phyloP scores from a whole-genome alignment of 148 eudicot species.

The Arctostaphylos glauca region DNA sequence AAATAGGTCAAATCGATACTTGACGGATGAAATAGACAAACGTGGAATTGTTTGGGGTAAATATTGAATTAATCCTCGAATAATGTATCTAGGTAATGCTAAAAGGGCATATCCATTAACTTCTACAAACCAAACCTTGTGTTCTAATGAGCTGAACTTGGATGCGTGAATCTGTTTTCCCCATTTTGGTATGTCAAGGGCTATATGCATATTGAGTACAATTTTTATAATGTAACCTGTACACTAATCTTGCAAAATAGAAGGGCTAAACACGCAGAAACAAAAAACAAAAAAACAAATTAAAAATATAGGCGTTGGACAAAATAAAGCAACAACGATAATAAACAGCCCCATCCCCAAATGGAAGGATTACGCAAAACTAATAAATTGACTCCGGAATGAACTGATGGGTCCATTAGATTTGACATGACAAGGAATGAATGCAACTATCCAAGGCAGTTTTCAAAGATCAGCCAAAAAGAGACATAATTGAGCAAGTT shows the following conservation, averaged over 20 bases:
- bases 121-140: too few relatives aligned
- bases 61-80: too few relatives aligned
- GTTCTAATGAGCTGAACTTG: too few relatives aligned
- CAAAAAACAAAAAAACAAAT: neutral
- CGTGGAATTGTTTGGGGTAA: too few relatives aligned
- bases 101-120: too few relatives aligned
- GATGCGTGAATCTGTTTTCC: too few relatives aligned
- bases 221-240: neutral
- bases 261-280: neutral
- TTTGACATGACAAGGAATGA: neutral
- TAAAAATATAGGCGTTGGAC: neutral
- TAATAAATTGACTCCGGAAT: neutral
- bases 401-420: neutral
- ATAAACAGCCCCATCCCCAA: neutral
- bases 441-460: neutral
- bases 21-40: too few relatives aligned
- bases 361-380: neutral
- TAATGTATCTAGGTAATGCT: too few relatives aligned
- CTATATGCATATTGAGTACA: neutral
- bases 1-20: too few relatives aligned
- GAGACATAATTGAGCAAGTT: slow-evolving; percentile 8
- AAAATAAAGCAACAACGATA: neutral
- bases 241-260: neutral
- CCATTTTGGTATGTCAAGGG: too few relatives aligned
- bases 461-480: neutral